Percentiles rank a stretch among this genome's conserved stretches.
Conservation (phyloP, 305 asterid genomes). For the Euphrasia arctica region DNA sequence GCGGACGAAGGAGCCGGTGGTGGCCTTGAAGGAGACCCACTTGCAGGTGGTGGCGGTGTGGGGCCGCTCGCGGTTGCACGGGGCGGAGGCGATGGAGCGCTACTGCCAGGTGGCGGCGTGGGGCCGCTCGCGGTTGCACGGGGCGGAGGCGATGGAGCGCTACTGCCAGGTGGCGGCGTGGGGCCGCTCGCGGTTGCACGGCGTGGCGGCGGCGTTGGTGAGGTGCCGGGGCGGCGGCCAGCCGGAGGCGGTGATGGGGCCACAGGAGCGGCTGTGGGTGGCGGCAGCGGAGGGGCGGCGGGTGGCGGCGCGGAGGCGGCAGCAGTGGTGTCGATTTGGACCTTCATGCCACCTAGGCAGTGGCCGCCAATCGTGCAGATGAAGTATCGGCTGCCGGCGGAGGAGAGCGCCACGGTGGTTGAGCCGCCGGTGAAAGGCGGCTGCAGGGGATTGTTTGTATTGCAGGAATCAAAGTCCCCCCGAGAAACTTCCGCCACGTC, state of each 20-base stretch:
- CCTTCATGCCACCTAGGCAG: constrained; percentile 4
- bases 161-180: background rate
- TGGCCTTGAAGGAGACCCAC: background rate
- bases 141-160: background rate
- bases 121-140: background rate
- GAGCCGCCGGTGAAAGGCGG: constrained; percentile 1
- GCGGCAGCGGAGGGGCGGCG: background rate
- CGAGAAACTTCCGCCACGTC: constrained; percentile 1
- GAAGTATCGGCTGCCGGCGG: constrained; percentile 4
- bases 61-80: background rate
- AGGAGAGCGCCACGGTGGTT: background rate
- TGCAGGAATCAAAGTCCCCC: constrained; percentile 4
- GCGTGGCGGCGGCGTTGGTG: background rate
- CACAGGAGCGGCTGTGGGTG: background rate
- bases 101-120: background rate
- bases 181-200: background rate
- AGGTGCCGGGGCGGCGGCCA: background rate
- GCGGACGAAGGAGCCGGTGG: background rate
- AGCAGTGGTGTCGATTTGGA: background rate
- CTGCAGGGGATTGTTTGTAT: background rate
- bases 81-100: background rate
- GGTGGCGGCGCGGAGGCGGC: constrained; percentile 1
- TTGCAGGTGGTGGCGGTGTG: background rate
- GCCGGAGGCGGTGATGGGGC: background rate
- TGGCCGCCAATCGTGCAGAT: background rate